Conservation (phyloP, 257 asterid species). For the Lavandula angustifolia region DNA sequence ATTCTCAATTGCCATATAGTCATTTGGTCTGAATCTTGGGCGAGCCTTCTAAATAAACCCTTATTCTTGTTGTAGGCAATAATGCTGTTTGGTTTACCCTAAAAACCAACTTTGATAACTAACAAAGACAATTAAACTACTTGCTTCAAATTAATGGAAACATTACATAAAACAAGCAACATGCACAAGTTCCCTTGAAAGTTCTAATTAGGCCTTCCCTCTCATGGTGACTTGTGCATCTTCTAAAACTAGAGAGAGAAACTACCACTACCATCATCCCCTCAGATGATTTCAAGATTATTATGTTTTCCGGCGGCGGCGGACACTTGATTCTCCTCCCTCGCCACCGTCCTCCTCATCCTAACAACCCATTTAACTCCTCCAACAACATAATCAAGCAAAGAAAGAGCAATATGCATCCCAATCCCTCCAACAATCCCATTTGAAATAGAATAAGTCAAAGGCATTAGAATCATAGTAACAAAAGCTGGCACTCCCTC, state of each 20-base stretch:
- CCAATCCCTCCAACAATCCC: constrained; percentile 82
- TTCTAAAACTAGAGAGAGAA: not conserved
- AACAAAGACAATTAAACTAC: not conserved
- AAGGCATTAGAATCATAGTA: constrained; percentile 69
- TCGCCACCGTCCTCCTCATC: constrained; percentile 52
- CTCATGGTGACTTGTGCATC: constrained; percentile 67
- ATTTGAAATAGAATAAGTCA: constrained; percentile 74
- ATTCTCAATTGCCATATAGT: too few species aligned
- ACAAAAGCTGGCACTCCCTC: constrained; percentile 78
- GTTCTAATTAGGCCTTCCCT: constrained; percentile 17
- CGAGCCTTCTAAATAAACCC: too few species aligned
- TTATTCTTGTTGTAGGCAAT: too few species aligned
- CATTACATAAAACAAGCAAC: constrained; percentile 14
- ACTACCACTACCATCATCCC: not conserved
- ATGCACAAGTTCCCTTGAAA: constrained; percentile 58
- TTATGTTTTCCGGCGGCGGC: constrained; percentile 37
- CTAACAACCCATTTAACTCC: constrained; percentile 44
- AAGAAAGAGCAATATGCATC: constrained; percentile 47
- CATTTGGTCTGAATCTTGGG: too few species aligned
- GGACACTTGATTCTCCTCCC: constrained; percentile 73
- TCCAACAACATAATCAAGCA: constrained; percentile 42
- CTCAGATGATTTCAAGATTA: constrained; percentile 34
- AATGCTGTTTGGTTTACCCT: too few species aligned
- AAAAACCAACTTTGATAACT: not conserved
- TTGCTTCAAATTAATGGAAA: not conserved